Evolutionary conservation across 1,284 basidiomycete genomes (phyloP).

Genomic region (Tilletiopsis washingtonensis): DNA sequence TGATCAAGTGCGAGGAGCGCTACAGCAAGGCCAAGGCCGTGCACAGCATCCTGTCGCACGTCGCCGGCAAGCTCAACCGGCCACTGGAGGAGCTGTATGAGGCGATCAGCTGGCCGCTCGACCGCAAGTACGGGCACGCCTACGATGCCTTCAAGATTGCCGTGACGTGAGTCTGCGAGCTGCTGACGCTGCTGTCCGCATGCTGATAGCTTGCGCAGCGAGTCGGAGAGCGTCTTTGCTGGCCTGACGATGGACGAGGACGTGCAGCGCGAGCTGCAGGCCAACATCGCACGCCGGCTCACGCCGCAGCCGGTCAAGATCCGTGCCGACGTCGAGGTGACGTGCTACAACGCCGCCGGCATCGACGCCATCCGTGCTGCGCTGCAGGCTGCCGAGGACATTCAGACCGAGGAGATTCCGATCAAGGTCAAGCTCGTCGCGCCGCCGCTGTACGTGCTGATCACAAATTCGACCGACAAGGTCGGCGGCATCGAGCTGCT

Average conservation of each 20-base stretch:
- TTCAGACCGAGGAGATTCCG: conserved; percentile 81
- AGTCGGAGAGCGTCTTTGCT: conserved; percentile 75
- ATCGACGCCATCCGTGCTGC: conserved; percentile 96
- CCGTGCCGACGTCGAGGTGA: conserved; percentile 93
- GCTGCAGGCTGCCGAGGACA: conserved; percentile 73
- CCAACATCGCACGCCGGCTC: conserved; percentile 85
- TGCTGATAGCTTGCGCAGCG: conserved; percentile 53
- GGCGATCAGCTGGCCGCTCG: conserved; percentile 84
- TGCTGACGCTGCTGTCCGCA: not conserved
- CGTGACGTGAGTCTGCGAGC: conserved; percentile 63
- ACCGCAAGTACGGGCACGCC: conserved; percentile 83
- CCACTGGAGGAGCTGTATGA: conserved; percentile 78
- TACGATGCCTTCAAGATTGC: conserved; percentile 98
- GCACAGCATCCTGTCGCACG: conserved; percentile 44
- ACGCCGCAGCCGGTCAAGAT: conserved; percentile 99
- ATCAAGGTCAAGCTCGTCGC: conserved; percentile 97
- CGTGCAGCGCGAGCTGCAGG: conserved; percentile 63
- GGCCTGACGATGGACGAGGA: conserved; percentile 58
- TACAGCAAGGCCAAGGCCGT: conserved; percentile 86
- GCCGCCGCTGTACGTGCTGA: conserved; percentile 89
- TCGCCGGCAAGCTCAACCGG: conserved; percentile 37
- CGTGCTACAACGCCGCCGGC: conserved; percentile 93
- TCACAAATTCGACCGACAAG: conserved; percentile 95
- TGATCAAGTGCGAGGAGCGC: conserved; percentile 94
- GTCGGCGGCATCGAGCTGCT: conserved; percentile 83